Evolutionary conservation across 2,329 filamentous ascomycete genomes (phyloP), one percentile per base, ranked within the genome.

Genomic region (Aspergillus brasiliensis): DNA sequence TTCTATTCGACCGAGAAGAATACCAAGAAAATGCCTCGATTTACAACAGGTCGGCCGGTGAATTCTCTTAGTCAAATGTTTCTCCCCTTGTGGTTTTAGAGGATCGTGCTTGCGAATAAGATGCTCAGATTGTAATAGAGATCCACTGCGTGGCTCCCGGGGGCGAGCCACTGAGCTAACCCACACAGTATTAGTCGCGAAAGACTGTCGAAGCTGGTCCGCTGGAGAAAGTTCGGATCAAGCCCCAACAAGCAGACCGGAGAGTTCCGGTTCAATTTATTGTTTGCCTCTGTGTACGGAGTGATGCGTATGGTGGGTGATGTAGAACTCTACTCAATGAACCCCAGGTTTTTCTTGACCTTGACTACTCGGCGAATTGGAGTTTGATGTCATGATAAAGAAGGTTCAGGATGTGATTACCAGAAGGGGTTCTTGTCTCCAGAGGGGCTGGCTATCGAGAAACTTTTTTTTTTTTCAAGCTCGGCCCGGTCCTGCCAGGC

Each of bases 51-150:
- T 48, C 46, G 17, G 48, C 53, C 53, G 57, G 60, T 59, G 57
- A 56, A 56, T 48, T 28, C 40, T 44, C 37, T 62, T 60, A 56
- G 51, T 61, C 51, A 57, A 55, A 13, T 55, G 56, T 61, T 57
- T 53, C 47, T 55, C 52, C 38, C 46, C 52, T 55, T 38, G 28
- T 44, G 48, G 27, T 49, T 27, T 34, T 54, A 40, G 17, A 34
- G 11, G 38, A 31, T 31, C 8, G 13, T 31, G 15, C 21, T 37
- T 58, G 57, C 60, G 57, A 62, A 60, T 60, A 27, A 60, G 27
- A 52, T 23, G 17, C 37, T 38, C 40, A 23, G 28, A 25, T 40
- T 42, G 23, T 51, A 40, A 47, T 47, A 34, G 53, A 59, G 57
- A 44, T 60, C 60, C 60, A 62, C 60, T 44, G n/a, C 25, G 4